These are phyloP conservation scores for Amorphotheca resinae DNA, from an alignment of 495 filamentous ascomycete genomes.

Conservation along the genomic window DNA sequence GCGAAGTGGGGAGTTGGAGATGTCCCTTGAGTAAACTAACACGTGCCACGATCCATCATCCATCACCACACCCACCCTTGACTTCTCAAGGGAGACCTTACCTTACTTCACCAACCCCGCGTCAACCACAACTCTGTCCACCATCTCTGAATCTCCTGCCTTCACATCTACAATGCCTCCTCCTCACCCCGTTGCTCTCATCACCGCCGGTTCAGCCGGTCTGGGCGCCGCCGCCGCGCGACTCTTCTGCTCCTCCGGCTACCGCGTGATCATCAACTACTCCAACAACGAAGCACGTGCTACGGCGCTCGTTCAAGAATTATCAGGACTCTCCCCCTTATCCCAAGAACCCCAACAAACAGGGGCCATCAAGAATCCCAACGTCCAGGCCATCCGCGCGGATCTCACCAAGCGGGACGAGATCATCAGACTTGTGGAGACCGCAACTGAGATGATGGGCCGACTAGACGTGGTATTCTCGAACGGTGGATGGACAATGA, in stretches of 20 bases:
- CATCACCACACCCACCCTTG: neutral
- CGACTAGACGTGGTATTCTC: slow-evolving; percentile 41
- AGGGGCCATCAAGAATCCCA: neutral
- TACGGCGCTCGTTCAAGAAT: slow-evolving; percentile 29
- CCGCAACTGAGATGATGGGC: slow-evolving; percentile 32
- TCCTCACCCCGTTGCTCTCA: slow-evolving; percentile 29
- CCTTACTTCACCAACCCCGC: no score
- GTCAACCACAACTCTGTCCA: no score
- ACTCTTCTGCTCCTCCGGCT: slow-evolving; percentile 33
- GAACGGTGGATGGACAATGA: slow-evolving; percentile 44
- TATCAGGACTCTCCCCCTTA: slow-evolving; percentile 21
- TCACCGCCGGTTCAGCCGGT: slow-evolving; percentile 44
- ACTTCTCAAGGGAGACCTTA: neutral
- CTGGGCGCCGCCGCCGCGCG: slow-evolving; percentile 42
- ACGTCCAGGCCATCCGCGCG: slow-evolving; percentile 33
- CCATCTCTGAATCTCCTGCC: no score
- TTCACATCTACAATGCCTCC: neutral
- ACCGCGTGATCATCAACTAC: slow-evolving; percentile 43
- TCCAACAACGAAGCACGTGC: slow-evolving; percentile 32
- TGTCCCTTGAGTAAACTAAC: no score
- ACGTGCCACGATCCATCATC: no score
- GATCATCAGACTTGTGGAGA: slow-evolving; percentile 30
- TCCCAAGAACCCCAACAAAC: neutral
- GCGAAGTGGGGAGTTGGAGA: no score
- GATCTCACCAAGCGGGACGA: slow-evolving; percentile 34